Evolutionary conservation across 257 asterid species (phyloP).

Genomic region (Anisodus tanguticus): DNA sequence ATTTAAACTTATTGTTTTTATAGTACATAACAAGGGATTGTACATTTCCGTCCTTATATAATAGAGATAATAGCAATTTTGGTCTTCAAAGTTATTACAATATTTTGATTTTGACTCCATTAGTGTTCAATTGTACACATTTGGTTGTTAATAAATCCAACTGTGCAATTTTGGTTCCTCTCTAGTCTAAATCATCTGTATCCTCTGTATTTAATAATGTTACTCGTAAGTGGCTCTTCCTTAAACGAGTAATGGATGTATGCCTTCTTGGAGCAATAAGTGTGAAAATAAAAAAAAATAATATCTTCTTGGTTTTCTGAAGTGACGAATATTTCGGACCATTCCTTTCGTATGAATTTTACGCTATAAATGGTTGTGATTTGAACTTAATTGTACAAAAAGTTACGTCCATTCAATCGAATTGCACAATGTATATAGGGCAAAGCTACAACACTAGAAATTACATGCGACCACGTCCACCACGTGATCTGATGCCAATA

Average conservation of each 20-base stretch:
- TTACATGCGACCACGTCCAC: background rate
- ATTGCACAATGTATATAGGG: background rate
- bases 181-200: background rate
- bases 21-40: slow-evolving; percentile 5
- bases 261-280: background rate
- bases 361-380: background rate
- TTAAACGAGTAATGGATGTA: background rate
- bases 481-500: background rate
- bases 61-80: slow-evolving; percentile 8
- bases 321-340: background rate
- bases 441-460: background rate
- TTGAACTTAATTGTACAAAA: background rate
- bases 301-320: background rate
- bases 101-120: background rate
- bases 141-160: slow-evolving; percentile 24
- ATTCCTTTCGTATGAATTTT: background rate
- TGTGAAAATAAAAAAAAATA: background rate
- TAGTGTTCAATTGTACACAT: background rate
- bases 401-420: too few species aligned
- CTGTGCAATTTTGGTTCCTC: background rate
- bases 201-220: background rate
- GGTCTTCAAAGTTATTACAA: background rate
- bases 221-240: background rate
- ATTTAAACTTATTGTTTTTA: background rate
- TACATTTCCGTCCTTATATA: slow-evolving; percentile 24